Conservation (phyloP, 1,139 yeast species). For the Saccharomyces hybrid region DNA sequence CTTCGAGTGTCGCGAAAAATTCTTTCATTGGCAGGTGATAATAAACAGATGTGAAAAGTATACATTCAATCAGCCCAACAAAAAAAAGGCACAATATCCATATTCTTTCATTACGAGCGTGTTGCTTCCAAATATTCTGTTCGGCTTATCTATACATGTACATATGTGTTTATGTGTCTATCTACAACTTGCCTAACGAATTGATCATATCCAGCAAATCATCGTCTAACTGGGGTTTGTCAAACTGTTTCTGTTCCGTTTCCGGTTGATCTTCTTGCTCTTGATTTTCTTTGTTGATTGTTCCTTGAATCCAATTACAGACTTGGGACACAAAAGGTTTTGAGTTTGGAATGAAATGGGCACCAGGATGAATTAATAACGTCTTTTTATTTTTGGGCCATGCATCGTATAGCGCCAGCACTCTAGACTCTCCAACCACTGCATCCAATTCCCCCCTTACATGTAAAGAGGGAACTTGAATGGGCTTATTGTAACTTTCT, state of each 20-base stretch:
- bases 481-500: slow-evolving; percentile 35
- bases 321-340: slow-evolving; percentile 53
- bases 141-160: neutral
- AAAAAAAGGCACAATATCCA: neutral
- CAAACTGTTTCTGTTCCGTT: slow-evolving; percentile 2
- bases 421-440: slow-evolving; percentile 67
- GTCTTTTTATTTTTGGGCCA: slow-evolving; percentile 43
- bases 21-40: neutral
- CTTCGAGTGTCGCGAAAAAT: neutral
- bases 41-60: neutral
- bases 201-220: slow-evolving; percentile 28
- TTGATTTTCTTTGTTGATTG: neutral
- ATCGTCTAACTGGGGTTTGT: slow-evolving; percentile 19
- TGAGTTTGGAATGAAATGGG: slow-evolving; percentile 80
- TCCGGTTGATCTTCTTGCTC: neutral
- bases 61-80: neutral
- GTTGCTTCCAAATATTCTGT: neutral
- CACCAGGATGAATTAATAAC: slow-evolving; percentile 70
- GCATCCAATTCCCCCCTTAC: slow-evolving; percentile 83
- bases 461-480: slow-evolving; percentile 58
- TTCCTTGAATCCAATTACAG: slow-evolving; percentile 44
- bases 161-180: neutral
- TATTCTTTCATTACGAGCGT: neutral
- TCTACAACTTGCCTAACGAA: slow-evolving; percentile 20
- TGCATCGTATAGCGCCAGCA: slow-evolving; percentile 48